phyloP scores from a whole-genome alignment of 2,329 filamentous ascomycete genomes.

The Paraphaeosphaeria minitans region DNA sequence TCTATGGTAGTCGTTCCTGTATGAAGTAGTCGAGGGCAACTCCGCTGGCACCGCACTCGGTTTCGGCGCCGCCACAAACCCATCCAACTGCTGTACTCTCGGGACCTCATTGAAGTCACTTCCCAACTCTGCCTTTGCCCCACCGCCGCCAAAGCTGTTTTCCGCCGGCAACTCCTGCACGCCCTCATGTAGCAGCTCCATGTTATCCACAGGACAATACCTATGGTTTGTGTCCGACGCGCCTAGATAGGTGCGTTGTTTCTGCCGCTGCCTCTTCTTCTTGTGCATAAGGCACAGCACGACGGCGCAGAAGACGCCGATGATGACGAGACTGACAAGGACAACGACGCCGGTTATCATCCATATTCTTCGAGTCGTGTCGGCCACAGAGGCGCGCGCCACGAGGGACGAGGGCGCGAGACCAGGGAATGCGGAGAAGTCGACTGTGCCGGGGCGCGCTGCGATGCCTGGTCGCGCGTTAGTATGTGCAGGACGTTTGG shows the following conservation, averaged over 20 bases:
- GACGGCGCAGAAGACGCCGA: constrained; percentile 12
- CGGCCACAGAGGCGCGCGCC: not conserved
- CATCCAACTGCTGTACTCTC: constrained; percentile 3
- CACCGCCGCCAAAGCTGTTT: not conserved
- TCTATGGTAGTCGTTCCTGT: not conserved
- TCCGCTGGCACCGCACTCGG: constrained; percentile 11
- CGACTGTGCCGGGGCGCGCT: not conserved
- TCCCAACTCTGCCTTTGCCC: not conserved
- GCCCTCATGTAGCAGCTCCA: constrained; percentile 3
- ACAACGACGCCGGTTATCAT: constrained; percentile 6
- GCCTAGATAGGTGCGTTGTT: not conserved
- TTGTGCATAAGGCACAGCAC: constrained; percentile 10
- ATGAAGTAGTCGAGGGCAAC: constrained; percentile 1
- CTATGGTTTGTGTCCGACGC: constrained; percentile 3
- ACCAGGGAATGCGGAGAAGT: constrained; percentile 10
- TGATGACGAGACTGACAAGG: not conserved
- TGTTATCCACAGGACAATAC: constrained; percentile 9
- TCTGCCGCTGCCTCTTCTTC: constrained; percentile 10
- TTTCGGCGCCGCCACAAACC: constrained; percentile 14
- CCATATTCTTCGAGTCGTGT: constrained; percentile 4
- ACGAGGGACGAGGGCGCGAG: not conserved
- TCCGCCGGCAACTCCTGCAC: constrained; percentile 14
- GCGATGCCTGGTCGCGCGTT: constrained; percentile 1
- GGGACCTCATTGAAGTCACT: constrained; percentile 5
- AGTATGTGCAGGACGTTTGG: not conserved